phyloP scores from a whole-genome alignment of 2,329 filamentous ascomycete genomes.

The Aspergillus melleus region DNA sequence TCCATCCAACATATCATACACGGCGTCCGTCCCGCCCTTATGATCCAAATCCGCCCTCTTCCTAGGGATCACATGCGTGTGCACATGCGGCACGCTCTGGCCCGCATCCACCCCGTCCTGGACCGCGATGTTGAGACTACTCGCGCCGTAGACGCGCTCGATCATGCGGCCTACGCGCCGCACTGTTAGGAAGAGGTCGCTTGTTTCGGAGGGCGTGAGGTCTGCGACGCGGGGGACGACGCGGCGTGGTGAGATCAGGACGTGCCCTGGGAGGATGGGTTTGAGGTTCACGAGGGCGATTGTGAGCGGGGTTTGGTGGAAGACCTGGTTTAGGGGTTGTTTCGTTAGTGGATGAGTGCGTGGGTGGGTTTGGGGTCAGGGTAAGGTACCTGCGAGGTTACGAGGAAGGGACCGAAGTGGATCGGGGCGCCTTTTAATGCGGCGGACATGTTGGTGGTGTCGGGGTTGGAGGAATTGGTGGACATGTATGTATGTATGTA shows the following conservation, averaged over 20 bases:
- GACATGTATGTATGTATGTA: neutral
- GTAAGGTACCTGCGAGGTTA: constrained; percentile 66
- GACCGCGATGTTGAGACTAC: constrained; percentile 89
- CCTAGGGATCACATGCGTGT: constrained; percentile 87
- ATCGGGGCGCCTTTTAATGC: constrained; percentile 45
- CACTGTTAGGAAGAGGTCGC: constrained; percentile 83
- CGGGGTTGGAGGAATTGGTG: constrained; percentile 14
- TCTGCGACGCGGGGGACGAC: constrained; percentile 72
- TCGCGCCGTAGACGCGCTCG: constrained; percentile 59
- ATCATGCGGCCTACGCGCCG: constrained; percentile 80
- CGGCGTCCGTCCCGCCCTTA: constrained; percentile 64
- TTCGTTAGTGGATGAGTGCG: neutral
- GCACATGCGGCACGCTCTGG: constrained; percentile 90
- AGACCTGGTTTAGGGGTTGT: constrained; percentile 77
- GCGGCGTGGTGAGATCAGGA: constrained; percentile 78
- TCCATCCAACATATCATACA: constrained; percentile 80
- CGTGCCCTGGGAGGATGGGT: constrained; percentile 87
- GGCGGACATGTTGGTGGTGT: constrained; percentile 23
- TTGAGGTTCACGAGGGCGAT: constrained; percentile 96
- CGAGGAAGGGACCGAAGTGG: constrained; percentile 73
- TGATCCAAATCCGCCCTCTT: constrained; percentile 58
- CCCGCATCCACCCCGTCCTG: constrained; percentile 89
- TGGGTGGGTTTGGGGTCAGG: neutral
- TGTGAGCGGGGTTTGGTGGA: constrained; percentile 74
- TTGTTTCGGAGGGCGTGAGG: constrained; percentile 69